phyloP scores from a whole-genome alignment of 1,284 basidiomycete species.

The Fomitopsis schrenkii region DNA sequence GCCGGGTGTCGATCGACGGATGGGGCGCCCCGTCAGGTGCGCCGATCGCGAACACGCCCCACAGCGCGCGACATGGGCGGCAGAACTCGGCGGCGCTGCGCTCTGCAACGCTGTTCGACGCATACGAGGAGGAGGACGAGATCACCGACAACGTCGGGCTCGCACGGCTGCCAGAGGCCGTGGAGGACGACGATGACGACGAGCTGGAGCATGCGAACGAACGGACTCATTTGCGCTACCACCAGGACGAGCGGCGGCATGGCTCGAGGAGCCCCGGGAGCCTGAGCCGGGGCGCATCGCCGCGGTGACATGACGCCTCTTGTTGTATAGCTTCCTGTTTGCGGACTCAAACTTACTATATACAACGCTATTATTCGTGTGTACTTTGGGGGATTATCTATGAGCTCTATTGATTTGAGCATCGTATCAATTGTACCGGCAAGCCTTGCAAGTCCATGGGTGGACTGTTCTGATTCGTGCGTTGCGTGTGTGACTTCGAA shows the following conservation, averaged over 20 bases:
- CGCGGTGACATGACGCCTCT: slow-evolving; percentile 1
- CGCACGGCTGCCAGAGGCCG: slow-evolving; percentile 27
- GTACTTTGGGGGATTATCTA: slow-evolving; percentile 1
- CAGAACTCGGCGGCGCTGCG: slow-evolving; percentile 51
- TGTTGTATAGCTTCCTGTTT: slow-evolving; percentile 4
- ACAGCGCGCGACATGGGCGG: slow-evolving; percentile 37
- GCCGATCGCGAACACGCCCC: slow-evolving; percentile 28
- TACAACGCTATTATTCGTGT: not conserved
- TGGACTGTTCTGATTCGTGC: too few species aligned
- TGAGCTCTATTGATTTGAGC: not conserved
- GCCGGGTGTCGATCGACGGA: slow-evolving; percentile 66
- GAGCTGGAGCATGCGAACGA: slow-evolving; percentile 31
- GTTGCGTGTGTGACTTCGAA: too few species aligned
- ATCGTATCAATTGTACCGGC: too few species aligned
- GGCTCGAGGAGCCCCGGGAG: slow-evolving; percentile 22
- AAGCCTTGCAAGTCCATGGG: too few species aligned
- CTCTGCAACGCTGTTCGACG: slow-evolving; percentile 56
- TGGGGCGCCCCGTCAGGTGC: slow-evolving; percentile 50
- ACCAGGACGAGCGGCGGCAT: slow-evolving; percentile 12
- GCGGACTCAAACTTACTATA: not conserved
- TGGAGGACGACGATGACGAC: slow-evolving; percentile 31
- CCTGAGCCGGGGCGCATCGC: slow-evolving; percentile 16
- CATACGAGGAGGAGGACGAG: slow-evolving; percentile 46
- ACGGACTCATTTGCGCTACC: slow-evolving; percentile 31
- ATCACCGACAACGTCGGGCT: slow-evolving; percentile 24